Base-by-base conservation (phyloP, 2,329 filamentous ascomycete genomes). In the Venturia oleaginea region DNA sequence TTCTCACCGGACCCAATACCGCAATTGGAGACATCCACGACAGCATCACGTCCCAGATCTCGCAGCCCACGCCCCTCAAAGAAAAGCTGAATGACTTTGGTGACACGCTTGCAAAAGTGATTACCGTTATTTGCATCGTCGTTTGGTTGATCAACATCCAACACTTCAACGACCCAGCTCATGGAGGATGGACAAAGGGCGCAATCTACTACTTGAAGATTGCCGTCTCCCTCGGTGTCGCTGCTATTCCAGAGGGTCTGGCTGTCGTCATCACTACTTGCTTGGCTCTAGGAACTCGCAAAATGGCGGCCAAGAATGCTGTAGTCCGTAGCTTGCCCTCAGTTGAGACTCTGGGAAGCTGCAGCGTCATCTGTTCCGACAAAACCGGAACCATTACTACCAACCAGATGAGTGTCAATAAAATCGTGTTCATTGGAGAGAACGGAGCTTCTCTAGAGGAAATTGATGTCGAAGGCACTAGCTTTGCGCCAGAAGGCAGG, bases 121-220 rank as follows among this genome's bases (percentile, higher is more conserved):
- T 99, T 69, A 97, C 93, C 7, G 89, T 92, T 67, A 99, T 99
- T 72, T 99, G 95, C 77, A 81, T 97, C 68, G 80, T 96, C 65
- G 94, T 99, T 71, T 99, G 94, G 94, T 81, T 97, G 66, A 99
- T 99, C 83, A 99, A 99, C 79, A 91, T 97, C 70, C 88, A 91
- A 72, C 91, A 99, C 80, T 99, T 99, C 82, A 94, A 86, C 73
- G 94, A 99, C 72, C 91, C 92, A 34, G 89, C 90, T 68, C 93
- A 97, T 71, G 94, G 94, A 71, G 89, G 86, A 76, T 97, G 92
- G 88, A 85, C 91, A 68, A 99, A 97, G 81, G 94, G 94, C 66
- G 94, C 94, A 66, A 97, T 99, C 72, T 99, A 99, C 83, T 99
- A 99, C 77, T 86, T 99, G 71, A 99, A 99, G 83, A 99, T 99